Evolutionary conservation across 2,329 filamentous ascomycete species (phyloP), one percentile per base, ranked within the genome.

Genomic region (Penicillium aurantiogriseum): DNA sequence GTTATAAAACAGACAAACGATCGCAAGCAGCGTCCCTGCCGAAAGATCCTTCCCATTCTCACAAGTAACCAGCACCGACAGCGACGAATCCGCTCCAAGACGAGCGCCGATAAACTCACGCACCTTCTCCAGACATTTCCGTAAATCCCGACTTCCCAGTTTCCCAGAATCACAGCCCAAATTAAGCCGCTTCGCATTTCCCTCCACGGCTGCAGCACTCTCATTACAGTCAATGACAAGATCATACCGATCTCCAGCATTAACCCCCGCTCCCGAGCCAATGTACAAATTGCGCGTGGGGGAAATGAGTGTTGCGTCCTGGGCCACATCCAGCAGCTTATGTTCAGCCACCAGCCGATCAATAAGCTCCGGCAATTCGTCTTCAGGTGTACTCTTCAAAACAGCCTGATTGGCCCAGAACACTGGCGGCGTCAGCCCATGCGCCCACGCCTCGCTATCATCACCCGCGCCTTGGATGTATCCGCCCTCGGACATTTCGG

Each of bases 381-480:
- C 81, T 67, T 97, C 92, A 0, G 82, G 68, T 0, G 87, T 83
- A 0, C 73, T 73, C 21, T 95, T 77, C 11, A 97, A 77, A 6
- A 69, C 39, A 0, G 83, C 77, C 42, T 77, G 79, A 65, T 96
- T 80, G 2, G 74, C 74, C 94, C 94, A 99, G 75, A 96, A 99
- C 0, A 93, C 62, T 0, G 78, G 72, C 0, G 93, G 85, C 0
- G 90, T 94, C 17, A 97, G 82, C 0, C 91, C 91, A 52, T 84
- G 78, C 1, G 92, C 88, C 94, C 94, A 99, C 65, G 90, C 91
- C 79, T 99, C 94, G 13, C 89, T 91, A 72, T 99, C 94, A 73
- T 99, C 94, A 2, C 89, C 94, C 0, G 93, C 93, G 50, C 94
- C 94, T 75, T 97, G 94, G 58, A 99, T 88, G 70, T 99, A 99